A percentile compares a stretch with the other conserved stretches of the same genome.
Conservation (phyloP, 179 eudicot species). For the Vitellaria paradoxa region DNA sequence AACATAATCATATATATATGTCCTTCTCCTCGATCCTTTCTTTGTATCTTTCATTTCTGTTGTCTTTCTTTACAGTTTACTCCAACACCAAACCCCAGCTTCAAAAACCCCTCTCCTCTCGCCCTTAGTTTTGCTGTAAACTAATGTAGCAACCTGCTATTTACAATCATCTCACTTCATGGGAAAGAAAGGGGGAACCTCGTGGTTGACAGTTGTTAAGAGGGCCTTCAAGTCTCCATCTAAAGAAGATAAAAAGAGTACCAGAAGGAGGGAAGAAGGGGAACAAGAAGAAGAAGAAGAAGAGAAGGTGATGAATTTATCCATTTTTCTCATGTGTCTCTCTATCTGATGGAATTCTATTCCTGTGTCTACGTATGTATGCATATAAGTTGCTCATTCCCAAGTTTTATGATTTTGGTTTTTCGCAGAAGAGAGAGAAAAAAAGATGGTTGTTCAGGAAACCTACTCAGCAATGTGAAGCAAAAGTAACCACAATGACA, state of each 20-base stretch:
- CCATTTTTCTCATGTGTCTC: neutral
- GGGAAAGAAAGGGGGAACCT: slow-evolving; percentile 46
- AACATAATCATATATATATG: neutral
- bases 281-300: slow-evolving; percentile 51
- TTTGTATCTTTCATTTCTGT: slow-evolving; percentile 6
- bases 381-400: too few relatives aligned
- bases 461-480: slow-evolving; percentile 35
- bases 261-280: slow-evolving; percentile 28
- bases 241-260: slow-evolving; percentile 32
- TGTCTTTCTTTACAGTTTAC: slow-evolving; percentile 7
- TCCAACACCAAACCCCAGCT: too few relatives aligned
- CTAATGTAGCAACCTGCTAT: neutral
- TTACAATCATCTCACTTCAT: slow-evolving; percentile 13
- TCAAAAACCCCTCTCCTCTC: neutral
- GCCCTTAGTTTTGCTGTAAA: slow-evolving; percentile 2
- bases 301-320: slow-evolving; percentile 22
- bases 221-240: slow-evolving; percentile 69
- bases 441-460: slow-evolving; percentile 86
- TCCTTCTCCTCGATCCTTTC: neutral
- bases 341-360: neutral
- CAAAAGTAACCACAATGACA: slow-evolving; percentile 9
- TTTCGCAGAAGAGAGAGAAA: slow-evolving; percentile 60
- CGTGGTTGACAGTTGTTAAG: slow-evolving; percentile 66
- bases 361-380: neutral
- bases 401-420: neutral